Evolutionary conservation across 108 stramenopile genomes (phyloP).

Genomic region (Chaetoceros muelleri): DNA sequence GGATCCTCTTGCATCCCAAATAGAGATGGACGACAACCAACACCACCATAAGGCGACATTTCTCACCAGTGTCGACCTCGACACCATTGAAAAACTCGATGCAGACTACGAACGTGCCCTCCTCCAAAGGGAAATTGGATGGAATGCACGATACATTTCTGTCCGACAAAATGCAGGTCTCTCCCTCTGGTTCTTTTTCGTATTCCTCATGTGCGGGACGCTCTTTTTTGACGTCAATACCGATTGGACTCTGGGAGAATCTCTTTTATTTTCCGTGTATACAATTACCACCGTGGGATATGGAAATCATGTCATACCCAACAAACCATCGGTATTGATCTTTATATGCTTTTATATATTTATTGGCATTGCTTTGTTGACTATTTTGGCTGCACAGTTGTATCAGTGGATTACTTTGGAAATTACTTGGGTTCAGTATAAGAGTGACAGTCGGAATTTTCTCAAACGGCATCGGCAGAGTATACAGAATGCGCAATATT

Average conservation of each 20-base stretch:
- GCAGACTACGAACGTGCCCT: constrained; percentile 73
- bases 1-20: no score
- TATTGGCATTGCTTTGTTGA: constrained; percentile 66
- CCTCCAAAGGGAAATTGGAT: constrained; percentile 69
- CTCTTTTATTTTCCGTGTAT: constrained; percentile 72
- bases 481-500: background rate
- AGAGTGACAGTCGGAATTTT: constrained; percentile 14
- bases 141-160: constrained; percentile 56
- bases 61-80: constrained; percentile 26
- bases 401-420: constrained; percentile 75
- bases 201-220: constrained; percentile 53
- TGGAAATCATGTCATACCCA: constrained; percentile 58
- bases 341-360: constrained; percentile 67
- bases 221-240: constrained; percentile 40
- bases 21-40: no score
- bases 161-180: constrained; percentile 56
- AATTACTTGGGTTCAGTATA: constrained; percentile 55
- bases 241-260: constrained; percentile 54
- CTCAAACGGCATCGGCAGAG: background rate
- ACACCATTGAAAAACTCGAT: constrained; percentile 48
- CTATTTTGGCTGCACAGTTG: constrained; percentile 73
- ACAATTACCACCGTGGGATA: constrained; percentile 83
- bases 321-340: constrained; percentile 52
- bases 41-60: background rate
- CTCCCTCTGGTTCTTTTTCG: constrained; percentile 37